Evolutionary conservation across 1,139 yeast genomes (phyloP), one percentile per base, ranked within the genome.

Genomic region (Yamadazyma aaseri): DNA sequence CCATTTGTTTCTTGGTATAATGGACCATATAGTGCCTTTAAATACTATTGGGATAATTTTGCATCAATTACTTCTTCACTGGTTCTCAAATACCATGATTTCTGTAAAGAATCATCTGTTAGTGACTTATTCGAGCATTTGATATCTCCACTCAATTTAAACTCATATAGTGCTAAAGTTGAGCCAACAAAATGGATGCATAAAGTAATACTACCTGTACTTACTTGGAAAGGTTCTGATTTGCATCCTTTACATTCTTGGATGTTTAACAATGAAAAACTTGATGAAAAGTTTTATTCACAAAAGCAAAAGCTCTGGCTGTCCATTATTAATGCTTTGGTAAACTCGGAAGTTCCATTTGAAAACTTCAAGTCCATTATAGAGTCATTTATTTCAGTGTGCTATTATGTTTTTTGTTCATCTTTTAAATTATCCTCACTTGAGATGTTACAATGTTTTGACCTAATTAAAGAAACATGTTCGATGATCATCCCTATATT

Each of bases 171-270:
- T 30, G 35, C 41, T 5, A 50, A 50, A 20, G 24, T 51, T 17
- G 35, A 53, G 6, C 35, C 47, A 1, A 41, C 39, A 3, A 38
- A 46, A 11, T 67, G 71, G 67, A 40, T 64, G 38, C 17, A 36
- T 2, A 43, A 53, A 13, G 70, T 62, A 5, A 47, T 64, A 1
- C 28, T 66, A 5, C 74, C 74, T 0, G 38, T 56, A 12, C 41
- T 58, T 4, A 37, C 29, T 1, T 56, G 51, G 38, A 33, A 53
- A 27, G 35, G 40, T 6, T 35, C 46, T 17, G 56, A 60, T 33
- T 53, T 63, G 26, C 34, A 34, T 1, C 58, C 63, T 2, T 46
- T 66, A 13, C 35, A 50, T 5, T 22, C 43, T 4, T 65, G 69
- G 69, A 36, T 64, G 26, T 56, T 53, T 11, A 34, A 41, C 6